Conservation (phyloP, 805 yeast genomes). For the Blastobotrys mokoenaii region DNA sequence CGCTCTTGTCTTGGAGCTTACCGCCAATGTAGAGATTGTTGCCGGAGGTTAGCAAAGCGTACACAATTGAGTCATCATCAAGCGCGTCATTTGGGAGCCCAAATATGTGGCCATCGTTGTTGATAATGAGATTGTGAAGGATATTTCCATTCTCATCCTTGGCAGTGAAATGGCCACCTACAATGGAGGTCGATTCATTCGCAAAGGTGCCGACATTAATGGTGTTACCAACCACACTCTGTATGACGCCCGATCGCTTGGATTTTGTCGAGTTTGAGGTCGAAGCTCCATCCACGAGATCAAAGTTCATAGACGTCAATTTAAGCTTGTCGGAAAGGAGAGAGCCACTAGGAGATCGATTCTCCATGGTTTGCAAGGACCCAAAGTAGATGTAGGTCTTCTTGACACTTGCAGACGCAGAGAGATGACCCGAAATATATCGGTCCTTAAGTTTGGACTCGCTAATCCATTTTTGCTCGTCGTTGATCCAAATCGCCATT, state of each 20-base stretch:
- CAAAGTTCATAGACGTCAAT: conserved; percentile 15
- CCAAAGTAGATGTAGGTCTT: conserved; percentile 23
- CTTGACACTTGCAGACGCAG: conserved; percentile 7
- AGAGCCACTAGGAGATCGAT: conserved; percentile 25
- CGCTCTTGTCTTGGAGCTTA: conserved; percentile 19
- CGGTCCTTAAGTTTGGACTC: conserved; percentile 7
- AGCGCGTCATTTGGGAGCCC: conserved; percentile 17
- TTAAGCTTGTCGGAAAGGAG: conserved; percentile 10
- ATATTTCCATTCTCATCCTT: conserved; percentile 19
- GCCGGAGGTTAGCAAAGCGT: conserved; percentile 19
- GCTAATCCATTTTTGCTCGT: conserved; percentile 16
- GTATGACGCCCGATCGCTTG: neutral
- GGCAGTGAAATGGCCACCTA: conserved; percentile 53
- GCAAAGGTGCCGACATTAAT: conserved; percentile 33
- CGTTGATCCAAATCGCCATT: conserved; percentile 18
- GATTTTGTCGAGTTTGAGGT: neutral
- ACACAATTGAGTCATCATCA: conserved; percentile 16
- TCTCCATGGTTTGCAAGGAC: conserved; percentile 18
- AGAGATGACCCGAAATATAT: conserved; percentile 12
- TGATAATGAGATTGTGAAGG: conserved; percentile 25
- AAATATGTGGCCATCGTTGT: conserved; percentile 20
- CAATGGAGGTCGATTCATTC: conserved; percentile 42
- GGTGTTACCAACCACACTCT: conserved; percentile 13
- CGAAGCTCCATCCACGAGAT: conserved; percentile 5
- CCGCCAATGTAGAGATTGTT: conserved; percentile 28